Conservation (phyloP, 768 basidiomycete species). For the Podaxis sp. region DNA sequence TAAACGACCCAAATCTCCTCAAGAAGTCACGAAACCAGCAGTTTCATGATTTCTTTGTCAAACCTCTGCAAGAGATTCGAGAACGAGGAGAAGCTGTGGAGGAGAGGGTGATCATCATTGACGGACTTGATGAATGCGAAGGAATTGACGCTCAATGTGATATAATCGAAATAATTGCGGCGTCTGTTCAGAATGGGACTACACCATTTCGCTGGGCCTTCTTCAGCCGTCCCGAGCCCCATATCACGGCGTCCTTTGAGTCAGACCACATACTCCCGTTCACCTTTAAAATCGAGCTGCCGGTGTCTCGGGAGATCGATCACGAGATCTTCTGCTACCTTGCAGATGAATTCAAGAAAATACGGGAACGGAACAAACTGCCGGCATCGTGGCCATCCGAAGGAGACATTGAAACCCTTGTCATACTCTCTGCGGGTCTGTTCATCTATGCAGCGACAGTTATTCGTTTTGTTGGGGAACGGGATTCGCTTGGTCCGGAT, state of each 20-base stretch:
- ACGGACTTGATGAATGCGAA: no score
- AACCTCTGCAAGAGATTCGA: no score
- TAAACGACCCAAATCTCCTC: no score
- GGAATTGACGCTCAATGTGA: not conserved
- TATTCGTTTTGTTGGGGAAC: not conserved
- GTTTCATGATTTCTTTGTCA: no score
- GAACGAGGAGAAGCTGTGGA: no score
- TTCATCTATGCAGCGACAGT: not conserved
- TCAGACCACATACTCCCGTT: not conserved
- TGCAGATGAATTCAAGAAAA: constrained; percentile 1
- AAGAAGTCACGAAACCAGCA: no score
- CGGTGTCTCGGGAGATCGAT: constrained; percentile 1
- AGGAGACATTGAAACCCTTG: not conserved
- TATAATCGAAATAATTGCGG: not conserved
- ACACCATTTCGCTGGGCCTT: not conserved
- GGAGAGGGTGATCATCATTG: no score
- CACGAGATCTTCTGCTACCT: constrained; percentile 8
- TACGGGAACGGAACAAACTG: not conserved
- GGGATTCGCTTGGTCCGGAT: not conserved
- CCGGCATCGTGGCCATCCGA: constrained; percentile 12
- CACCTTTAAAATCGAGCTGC: not conserved
- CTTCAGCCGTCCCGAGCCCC: not conserved
- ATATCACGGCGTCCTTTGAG: not conserved
- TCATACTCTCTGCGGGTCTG: not conserved
- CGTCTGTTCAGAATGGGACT: not conserved